Evolutionary conservation across 305 asterid genomes (phyloP), one percentile per base, ranked within the genome.

Genomic region (Coffea humblotiana): DNA sequence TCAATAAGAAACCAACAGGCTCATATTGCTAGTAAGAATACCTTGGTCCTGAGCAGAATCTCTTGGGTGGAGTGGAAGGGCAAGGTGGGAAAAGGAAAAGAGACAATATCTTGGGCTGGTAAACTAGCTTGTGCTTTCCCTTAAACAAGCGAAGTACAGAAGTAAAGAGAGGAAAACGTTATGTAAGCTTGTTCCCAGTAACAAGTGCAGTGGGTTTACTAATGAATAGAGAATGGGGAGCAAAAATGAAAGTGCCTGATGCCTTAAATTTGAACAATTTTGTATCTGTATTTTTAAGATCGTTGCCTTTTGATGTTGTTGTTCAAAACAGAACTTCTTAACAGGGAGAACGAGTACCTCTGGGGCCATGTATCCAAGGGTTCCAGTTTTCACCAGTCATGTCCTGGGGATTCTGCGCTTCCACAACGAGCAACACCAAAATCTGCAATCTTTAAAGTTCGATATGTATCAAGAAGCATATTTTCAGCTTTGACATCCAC

Each of bases 341-440:
- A 77, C 25, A 63, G 35, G 72, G 48, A 51, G 43, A 48, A 72
- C 21, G 43, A 67, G 40, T 81, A 81, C 81, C 77, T 81, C 81
- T 8, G 84, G 84, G 61, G 84, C 84, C 84, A 81, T 81, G 77
- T 81, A 81, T 40, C 80, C 80, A 37, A 81, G 80, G 35, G 84
- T 81, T 81, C 84, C 84, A 19, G 84, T 81, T 81, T 81, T 81
- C 84, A 81, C 84, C 84, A 8, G 84, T 81, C 84, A 81, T 81
- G 37, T 81, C 84, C 73, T 81, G 79, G 58, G 84, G 84, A 81
- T 81, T 81, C 74, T 76, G 81, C 4, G 84, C 81, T 77, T 81
- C 84, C 29, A 81, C 84, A 70, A 70, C 84, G 84, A 70, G 81
- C 84, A 76, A 81, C 84, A 14, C 84, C 84, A 76, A 81, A 81